A percentile compares a stretch with the other conserved stretches of the same genome.
These are phyloP conservation scores for Leishmania turanica DNA, from an alignment of 208 protist species.

Conservation along the genomic window DNA sequence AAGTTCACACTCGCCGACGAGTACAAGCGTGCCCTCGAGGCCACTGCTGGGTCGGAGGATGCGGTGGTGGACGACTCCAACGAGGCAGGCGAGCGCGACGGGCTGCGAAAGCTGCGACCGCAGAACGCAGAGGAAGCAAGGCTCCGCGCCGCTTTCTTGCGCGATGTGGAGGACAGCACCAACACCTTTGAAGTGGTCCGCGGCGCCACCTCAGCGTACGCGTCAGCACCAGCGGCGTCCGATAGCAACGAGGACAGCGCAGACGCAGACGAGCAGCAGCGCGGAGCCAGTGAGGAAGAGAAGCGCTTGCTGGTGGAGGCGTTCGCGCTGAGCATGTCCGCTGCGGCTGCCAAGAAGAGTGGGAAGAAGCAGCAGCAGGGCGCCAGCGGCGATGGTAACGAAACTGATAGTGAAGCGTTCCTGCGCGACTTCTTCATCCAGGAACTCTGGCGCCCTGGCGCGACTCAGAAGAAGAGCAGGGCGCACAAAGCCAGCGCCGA, in stretches of 20 bases:
- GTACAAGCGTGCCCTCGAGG: conserved; percentile 69
- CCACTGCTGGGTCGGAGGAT: conserved; percentile 38
- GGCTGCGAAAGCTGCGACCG: conserved; percentile 54
- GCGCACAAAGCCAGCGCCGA: neutral
- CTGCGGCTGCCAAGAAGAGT: neutral
- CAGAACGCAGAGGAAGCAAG: conserved; percentile 65
- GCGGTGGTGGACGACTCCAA: conserved; percentile 24
- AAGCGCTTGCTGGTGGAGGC: conserved; percentile 30
- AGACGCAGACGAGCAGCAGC: conserved; percentile 9
- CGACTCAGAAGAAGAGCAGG: conserved; percentile 3
- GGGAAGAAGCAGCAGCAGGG: neutral
- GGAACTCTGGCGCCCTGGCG: conserved; percentile 63
- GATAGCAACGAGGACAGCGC: conserved; percentile 16
- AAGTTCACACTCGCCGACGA: conserved; percentile 85
- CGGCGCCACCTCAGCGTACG: conserved; percentile 6
- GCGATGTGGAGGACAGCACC: conserved; percentile 56
- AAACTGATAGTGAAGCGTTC: conserved; percentile 49
- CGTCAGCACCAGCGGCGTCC: neutral
- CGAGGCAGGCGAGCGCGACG: conserved; percentile 29
- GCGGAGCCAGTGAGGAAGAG: conserved; percentile 17
- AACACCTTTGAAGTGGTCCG: conserved; percentile 45
- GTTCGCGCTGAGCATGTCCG: conserved; percentile 20
- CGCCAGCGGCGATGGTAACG: neutral
- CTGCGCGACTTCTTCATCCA: conserved; percentile 76
- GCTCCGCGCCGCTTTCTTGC: conserved; percentile 74